These are phyloP conservation scores for Gaeumannomyces sp. DNA, from an alignment of 2,329 filamentous ascomycete genomes.

Conservation along the genomic window DNA sequence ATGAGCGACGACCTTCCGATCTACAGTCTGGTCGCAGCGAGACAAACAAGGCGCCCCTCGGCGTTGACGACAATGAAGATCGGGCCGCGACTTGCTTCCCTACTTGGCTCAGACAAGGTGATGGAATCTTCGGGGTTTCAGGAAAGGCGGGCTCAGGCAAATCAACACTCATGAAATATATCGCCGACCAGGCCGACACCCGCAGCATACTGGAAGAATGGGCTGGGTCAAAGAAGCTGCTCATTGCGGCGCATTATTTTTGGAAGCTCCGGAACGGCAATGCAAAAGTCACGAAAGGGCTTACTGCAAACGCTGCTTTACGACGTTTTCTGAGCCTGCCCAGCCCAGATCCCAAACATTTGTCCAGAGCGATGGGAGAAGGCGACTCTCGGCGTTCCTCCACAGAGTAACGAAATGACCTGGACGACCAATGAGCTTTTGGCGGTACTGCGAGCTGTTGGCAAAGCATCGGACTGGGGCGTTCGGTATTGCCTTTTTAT, in stretches of 20 bases:
- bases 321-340: slow-evolving; percentile 9
- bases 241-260: slow-evolving; percentile 10
- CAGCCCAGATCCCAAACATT: neutral
- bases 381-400: too few species aligned
- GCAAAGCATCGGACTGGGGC: neutral
- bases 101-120: neutral
- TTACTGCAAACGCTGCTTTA: slow-evolving; percentile 9
- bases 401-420: neutral
- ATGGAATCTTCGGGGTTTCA: slow-evolving; percentile 10
- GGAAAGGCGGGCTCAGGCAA: slow-evolving; percentile 10
- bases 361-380: neutral
- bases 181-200: slow-evolving; percentile 1
- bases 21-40: neutral
- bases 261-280: slow-evolving; percentile 10
- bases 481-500: slow-evolving; percentile 4
- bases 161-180: slow-evolving; percentile 11
- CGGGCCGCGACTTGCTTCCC: neutral
- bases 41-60: neutral
- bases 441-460: neutral
- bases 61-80: too few species aligned
- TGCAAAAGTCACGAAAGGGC: slow-evolving; percentile 11
- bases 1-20: neutral
- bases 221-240: neutral
- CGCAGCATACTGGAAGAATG: neutral
- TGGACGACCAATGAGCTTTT: slow-evolving; percentile 10